Evolutionary conservation across 2,329 filamentous ascomycete species (phyloP).

Genomic region (Aciculosporium take): DNA sequence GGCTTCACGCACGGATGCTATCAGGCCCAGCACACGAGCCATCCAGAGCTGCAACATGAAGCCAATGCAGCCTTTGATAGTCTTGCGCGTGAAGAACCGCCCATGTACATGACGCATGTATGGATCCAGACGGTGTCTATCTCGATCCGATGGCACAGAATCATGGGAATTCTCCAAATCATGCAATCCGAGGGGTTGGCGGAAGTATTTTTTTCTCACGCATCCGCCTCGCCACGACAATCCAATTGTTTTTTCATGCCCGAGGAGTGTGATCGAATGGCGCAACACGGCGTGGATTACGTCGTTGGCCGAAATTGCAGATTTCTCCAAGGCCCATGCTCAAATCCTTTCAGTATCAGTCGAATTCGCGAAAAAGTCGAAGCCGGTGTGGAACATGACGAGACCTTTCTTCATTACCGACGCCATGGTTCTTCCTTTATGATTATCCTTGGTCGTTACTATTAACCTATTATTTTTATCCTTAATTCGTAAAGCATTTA

Average conservation of each 20-base stretch:
- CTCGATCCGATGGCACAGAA: constrained; percentile 50
- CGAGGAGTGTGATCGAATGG: constrained; percentile 59
- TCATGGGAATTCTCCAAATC: constrained; percentile 53
- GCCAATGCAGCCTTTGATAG: constrained; percentile 48
- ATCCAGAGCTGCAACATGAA: constrained; percentile 45
- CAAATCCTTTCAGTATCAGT: constrained; percentile 46
- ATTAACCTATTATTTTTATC: too few relatives aligned
- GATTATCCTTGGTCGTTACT: too few relatives aligned
- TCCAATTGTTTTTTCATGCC: constrained; percentile 63
- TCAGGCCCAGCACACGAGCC: constrained; percentile 28
- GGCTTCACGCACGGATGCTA: constrained; percentile 7
- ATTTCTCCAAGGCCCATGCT: constrained; percentile 63
- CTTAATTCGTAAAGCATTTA: too few relatives aligned
- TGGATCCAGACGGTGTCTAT: constrained; percentile 54
- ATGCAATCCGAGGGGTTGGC: constrained; percentile 58
- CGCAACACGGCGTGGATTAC: constrained; percentile 49
- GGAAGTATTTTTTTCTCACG: constrained; percentile 61
- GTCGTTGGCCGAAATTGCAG: constrained; percentile 64
- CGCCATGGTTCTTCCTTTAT: constrained; percentile 66
- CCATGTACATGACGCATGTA: constrained; percentile 54
- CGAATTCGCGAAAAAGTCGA: constrained; percentile 47
- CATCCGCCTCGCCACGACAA: constrained; percentile 59
- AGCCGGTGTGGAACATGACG: constrained; percentile 54
- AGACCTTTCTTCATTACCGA: constrained; percentile 64
- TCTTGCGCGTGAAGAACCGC: constrained; percentile 51